Conservation (phyloP, 192 early-diverging fungal species). For the Coemansia sp. region DNA sequence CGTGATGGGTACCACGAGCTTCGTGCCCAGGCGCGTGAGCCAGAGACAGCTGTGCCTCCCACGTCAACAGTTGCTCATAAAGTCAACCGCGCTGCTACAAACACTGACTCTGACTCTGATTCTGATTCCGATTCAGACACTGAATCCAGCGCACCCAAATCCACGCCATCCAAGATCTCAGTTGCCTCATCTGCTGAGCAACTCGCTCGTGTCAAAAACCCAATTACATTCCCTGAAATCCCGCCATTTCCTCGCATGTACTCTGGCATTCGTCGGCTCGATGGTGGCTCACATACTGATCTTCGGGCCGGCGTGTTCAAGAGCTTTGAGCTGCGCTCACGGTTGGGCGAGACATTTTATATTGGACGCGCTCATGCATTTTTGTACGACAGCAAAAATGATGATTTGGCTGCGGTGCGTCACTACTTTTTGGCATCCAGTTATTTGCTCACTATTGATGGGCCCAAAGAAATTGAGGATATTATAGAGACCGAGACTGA, state of each 20-base stretch:
- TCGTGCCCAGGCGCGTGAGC: not conserved
- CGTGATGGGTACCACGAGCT: not conserved
- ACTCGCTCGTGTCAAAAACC: constrained; percentile 15
- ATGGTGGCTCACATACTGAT: constrained; percentile 6
- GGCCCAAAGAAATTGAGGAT: not conserved
- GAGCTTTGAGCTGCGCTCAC: constrained; percentile 34
- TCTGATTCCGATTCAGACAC: not conserved
- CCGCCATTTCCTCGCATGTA: constrained; percentile 35
- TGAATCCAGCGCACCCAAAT: not conserved
- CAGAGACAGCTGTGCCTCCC: not conserved
- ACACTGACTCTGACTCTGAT: not conserved
- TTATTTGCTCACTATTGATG: constrained; percentile 37
- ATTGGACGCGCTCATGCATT: constrained; percentile 24
- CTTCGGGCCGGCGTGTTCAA: constrained; percentile 48
- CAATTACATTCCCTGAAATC: constrained; percentile 22
- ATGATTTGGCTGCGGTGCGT: constrained; percentile 15
- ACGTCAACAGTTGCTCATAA: not conserved
- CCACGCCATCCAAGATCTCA: not conserved
- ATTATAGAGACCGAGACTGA: not conserved
- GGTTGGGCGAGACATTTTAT: constrained; percentile 31
- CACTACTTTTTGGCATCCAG: constrained; percentile 43
- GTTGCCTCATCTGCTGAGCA: not conserved
- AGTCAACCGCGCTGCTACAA: not conserved
- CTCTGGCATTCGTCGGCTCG: constrained; percentile 31
- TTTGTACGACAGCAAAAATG: constrained; percentile 25